phyloP scores from a whole-genome alignment of 1,284 basidiomycete species.

The Malassezia furfur region DNA sequence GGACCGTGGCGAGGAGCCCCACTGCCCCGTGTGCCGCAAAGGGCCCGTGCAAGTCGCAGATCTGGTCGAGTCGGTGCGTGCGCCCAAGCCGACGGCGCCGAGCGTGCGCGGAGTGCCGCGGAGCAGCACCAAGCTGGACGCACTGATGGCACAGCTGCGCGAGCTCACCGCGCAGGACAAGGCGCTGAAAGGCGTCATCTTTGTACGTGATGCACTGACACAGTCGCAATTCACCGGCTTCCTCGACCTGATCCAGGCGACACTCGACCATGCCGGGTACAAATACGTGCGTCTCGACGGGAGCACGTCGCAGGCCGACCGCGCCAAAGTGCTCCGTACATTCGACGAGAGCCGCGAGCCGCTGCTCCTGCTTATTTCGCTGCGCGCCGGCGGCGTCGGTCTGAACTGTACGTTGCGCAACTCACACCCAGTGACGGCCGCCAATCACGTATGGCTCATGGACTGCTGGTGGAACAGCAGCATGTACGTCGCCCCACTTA shows the following conservation, averaged over 20 bases:
- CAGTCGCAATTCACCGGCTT: constrained; percentile 50
- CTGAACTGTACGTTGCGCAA: constrained; percentile 25
- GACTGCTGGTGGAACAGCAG: constrained; percentile 46
- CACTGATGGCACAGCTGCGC: constrained; percentile 62
- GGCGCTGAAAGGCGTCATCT: constrained; percentile 48
- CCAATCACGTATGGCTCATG: constrained; percentile 42
- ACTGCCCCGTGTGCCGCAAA: constrained; percentile 35
- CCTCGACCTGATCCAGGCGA: constrained; percentile 41
- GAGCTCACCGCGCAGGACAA: constrained; percentile 51
- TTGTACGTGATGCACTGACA: constrained; percentile 13
- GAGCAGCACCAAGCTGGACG: constrained; percentile 76
- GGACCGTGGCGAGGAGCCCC: constrained; percentile 59
- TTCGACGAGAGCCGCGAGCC: constrained; percentile 69
- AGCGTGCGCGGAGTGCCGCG: constrained; percentile 54
- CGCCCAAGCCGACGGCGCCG: constrained; percentile 31
- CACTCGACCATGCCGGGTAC: constrained; percentile 26
- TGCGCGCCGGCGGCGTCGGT: constrained; percentile 90
- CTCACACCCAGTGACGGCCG: constrained; percentile 25
- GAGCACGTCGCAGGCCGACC: constrained; percentile 76
- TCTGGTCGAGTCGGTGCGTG: constrained; percentile 51
- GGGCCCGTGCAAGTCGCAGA: constrained; percentile 55
- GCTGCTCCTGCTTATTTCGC: constrained; percentile 77
- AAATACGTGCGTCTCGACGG: constrained; percentile 62
- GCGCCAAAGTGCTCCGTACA: constrained; percentile 63
- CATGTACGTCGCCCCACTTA: constrained; percentile 9